Evolutionary conservation across 2,329 filamentous ascomycete genomes (phyloP), one percentile per base, ranked within the genome.

Genomic region (Arthrobotrys iridis): DNA sequence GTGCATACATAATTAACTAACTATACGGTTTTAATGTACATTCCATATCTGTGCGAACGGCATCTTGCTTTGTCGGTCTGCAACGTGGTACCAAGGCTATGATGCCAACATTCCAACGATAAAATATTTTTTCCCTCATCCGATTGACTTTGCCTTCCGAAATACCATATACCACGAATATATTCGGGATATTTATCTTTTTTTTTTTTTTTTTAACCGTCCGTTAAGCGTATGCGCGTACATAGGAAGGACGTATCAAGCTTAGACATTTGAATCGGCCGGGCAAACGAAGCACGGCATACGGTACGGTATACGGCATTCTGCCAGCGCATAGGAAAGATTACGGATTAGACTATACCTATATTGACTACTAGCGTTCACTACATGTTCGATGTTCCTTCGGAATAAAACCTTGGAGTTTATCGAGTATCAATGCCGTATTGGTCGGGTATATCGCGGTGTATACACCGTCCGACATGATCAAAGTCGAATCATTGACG

Each of bases 11-110:
- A n/a, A n/a, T n/a, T n/a, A n/a, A n/a, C n/a, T n/a, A n/a, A n/a
- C n/a, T n/a, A n/a, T 52, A 52, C 15, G 1, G 24, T 33, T 18
- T 33, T 40, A 40, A 10, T 15, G 2, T 40, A 40, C 11, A 40
- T n/a, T n/a, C 35, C 24, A 46, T 46, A 26, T 50, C 28, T 50
- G 48, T 55, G 35, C 26, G 48, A 7, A 55, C 48, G 48, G 48
- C 35, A 55, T 55, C 48, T 55, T 55, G 48, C 48, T 55, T 55
- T 55, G 50, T 55, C 15, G 46, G 46, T 55, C 30, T 70, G 65
- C 65, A 62, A 70, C 65, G 65, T 70, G 65, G 55, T 70, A 35
- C 65, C 45, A 70, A 55, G 33, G 41, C 52, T 60, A 48, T 30
- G 43, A 59, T 68, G 64, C 64, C 57, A 70, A 45, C 65, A 70